A percentile compares a stretch with the other conserved stretches of the same genome.
phyloP scores from a whole-genome alignment of 805 yeast genomes.

The Ogataea zsoltii region DNA sequence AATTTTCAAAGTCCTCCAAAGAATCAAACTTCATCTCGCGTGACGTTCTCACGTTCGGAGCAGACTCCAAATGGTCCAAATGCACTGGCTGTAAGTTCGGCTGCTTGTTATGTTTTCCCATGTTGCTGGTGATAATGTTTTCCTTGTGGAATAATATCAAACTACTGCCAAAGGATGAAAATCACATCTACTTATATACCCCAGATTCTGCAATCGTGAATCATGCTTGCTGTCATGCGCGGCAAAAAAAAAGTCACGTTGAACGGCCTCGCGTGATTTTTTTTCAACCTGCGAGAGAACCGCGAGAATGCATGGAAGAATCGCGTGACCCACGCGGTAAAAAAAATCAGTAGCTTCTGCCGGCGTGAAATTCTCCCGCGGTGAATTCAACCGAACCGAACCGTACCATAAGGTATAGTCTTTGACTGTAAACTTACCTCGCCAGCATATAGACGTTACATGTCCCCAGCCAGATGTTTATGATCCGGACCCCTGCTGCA shows the following conservation, averaged over 20 bases:
- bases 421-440: too few relatives aligned
- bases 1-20: conserved; percentile 60
- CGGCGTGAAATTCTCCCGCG: too few relatives aligned
- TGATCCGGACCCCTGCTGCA: too few relatives aligned
- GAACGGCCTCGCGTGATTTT: not conserved
- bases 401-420: too few relatives aligned
- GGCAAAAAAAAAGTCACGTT: conserved; percentile 1
- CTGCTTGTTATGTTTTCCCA: conserved; percentile 30
- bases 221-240: not conserved
- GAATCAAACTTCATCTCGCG: conserved; percentile 54
- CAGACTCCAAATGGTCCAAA: conserved; percentile 29
- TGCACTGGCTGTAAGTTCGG: conserved; percentile 31
- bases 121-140: conserved; percentile 7
- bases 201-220: not conserved
- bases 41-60: conserved; percentile 33
- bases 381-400: too few relatives aligned
- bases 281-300: not conserved
- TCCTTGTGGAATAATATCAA: too few relatives aligned
- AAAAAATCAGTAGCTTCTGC: not conserved
- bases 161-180: too few relatives aligned
- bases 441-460: too few relatives aligned
- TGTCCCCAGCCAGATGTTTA: not conserved
- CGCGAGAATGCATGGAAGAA: not conserved
- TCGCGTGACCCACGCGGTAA: not conserved
- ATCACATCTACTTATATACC: conserved; percentile 7